Base-by-base conservation (phyloP, 2,329 filamentous ascomycete genomes). In the Scolecobasidium constrictum region DNA sequence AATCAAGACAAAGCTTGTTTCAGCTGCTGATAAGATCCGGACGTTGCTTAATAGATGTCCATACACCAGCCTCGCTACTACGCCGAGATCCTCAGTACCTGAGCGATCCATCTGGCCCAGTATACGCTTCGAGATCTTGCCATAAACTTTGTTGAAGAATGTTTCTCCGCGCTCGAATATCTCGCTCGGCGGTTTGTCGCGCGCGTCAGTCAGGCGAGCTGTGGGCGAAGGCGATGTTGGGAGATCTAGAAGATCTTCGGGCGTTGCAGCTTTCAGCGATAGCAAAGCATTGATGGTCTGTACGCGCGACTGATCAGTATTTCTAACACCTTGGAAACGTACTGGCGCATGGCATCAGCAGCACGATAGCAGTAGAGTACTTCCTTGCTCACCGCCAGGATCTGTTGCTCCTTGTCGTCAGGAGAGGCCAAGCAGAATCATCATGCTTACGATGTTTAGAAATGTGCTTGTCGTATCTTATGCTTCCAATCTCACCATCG, bases 1-100 rank as follows among this genome's bases (percentile, higher is more conserved):
- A 34, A 73, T 64, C 40, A 73, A 53, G n/a, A 71, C 64, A 48
- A 67, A 70, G 20, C 69, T 72, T 3, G 65, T 74, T 51, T 75
- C 70, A 11, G 56, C 56, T 3, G 61, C 51, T 9, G 56, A 63
- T n/a, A 73, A 52, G 11, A 74, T 58, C 18, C 49, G 61, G 7
- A 60, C 63, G 48, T 72, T 70, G 54, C 66, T 71, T 28, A 73
- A 52, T 6, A 73, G 51, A 46, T 71, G 65, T 4, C 66, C 67
- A 49, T 74, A 75, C 48, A 69, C 60, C 38, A 74, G 55, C 12
- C 67, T 58, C 1, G 67, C 69, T 2, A 62, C 59, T 38, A 71
- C 52, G 1, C 67, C 68, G 4, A 75, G 55, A 49, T 74, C 71
- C 43, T 71, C 65, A 4, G 68, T 70, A 7, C 70, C 70, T 6